Evolutionary conservation across 768 basidiomycete species (phyloP), one percentile per base, ranked within the genome.

Genomic region (Dioszegia crocea): DNA sequence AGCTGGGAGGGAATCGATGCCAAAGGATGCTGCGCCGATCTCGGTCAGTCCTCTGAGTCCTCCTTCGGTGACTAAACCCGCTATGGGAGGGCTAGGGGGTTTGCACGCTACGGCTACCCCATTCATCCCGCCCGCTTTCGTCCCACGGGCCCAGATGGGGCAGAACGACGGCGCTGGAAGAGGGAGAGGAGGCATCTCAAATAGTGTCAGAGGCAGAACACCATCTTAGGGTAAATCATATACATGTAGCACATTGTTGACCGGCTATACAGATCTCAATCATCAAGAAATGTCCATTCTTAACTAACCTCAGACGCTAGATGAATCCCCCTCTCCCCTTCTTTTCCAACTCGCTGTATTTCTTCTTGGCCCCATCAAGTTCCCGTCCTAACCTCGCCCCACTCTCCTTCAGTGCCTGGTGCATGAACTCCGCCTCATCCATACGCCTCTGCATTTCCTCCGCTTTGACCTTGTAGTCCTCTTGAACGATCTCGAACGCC

Each of bases 391-490:
- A 47, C 27, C 59, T 55, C 53, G 59, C 59, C 29, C 59, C 59
- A 29, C 59, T 53, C 46, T 60, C 59, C 30, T 60, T 60, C 24
- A 60, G 30, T 2, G 59, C 52, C 46, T 41, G 8, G 30, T 60
- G 59, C 31, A 53, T 46, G 29, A 60, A 60, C 29, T 60, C 59
- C 14, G 52, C 53, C 33, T 60, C 52, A 26, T 60, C 59, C 52
- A 60, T 48, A 26, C 38, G 3, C 27, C 26, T n/a, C 53, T 36
- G 30, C 59, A 53, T 45, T 10, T 48, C 59, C 12, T 38, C 52
- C 39, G 38, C 59, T n/a, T 60, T 57, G 36, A 29, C 46, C 45
- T 24, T 27, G 14, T 48, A 43, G 5, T 53, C 39, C 5, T 49
- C 31, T 23, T 51, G 33, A 9, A 48, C 48, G 6, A 40, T 10